Evolutionary conservation across 768 basidiomycete genomes (phyloP), one percentile per base, ranked within the genome.

Genomic region (Polyporus arcularius): DNA sequence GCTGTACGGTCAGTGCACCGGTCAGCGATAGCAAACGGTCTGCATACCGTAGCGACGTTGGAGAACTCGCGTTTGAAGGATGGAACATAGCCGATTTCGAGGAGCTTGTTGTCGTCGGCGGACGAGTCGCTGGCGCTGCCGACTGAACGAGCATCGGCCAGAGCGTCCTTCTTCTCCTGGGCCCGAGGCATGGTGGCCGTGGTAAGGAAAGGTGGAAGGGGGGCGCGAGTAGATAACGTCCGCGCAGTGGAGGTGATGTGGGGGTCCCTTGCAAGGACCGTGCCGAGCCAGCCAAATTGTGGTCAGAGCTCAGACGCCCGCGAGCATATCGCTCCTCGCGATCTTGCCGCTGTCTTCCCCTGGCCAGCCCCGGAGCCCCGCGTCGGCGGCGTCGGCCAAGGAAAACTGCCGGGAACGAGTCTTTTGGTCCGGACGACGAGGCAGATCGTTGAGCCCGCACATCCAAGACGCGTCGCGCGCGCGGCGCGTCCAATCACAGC

Each of bases 51-150:
- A n/a, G 88, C 88, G 35, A 92, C 73, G 68, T 90, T 91, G 7
- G 88, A 85, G 67, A 94, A 94, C 78, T 94, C 92, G 59, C 92
- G 81, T 72, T 85, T 86, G 79, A 94, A 94, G 15, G 88, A 90
- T 43, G 88, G 88, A 68, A 86, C 84, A 68, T 90, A 90, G 18
- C 88, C 88, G 67, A 89, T 71, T 15, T 83, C 85, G 57, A 85
- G 78, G 42, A 90, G 79, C 68, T 84, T 82, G 69, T 76, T 80
- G 74, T 89, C 86, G 70, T 90, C 88, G 55, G 85, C 84, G 68
- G 49, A 42, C 48, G 58, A 58, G 53, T 46, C 55, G 40, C 62
- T 85, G 53, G 41, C 78, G 61, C 42, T 56, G 49, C 28, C 55
- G 58, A 64, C 45, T 15, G 63, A 64, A 32, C 59, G 63, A 43